These are phyloP conservation scores for Penicillium sp. DNA, from an alignment of 2,329 filamentous ascomycete genomes.

Conservation along the genomic window DNA sequence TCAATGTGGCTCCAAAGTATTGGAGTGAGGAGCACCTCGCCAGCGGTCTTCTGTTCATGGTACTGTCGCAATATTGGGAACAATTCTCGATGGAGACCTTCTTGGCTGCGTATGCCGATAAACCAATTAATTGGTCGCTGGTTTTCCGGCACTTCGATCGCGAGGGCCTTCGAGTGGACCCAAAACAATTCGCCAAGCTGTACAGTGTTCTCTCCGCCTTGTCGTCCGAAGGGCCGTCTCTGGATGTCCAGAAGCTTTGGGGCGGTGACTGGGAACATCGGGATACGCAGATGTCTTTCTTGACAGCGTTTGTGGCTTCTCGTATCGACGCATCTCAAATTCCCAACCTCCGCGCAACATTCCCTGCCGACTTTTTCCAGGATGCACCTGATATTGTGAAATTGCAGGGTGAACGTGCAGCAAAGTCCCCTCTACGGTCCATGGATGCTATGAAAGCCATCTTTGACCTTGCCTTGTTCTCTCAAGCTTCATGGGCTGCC, in stretches of 20 bases:
- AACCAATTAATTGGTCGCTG: slow-evolving; percentile 64
- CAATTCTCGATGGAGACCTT: slow-evolving; percentile 69
- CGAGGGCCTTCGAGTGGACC: slow-evolving; percentile 71
- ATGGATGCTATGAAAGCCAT: slow-evolving; percentile 74
- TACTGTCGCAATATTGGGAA: slow-evolving; percentile 62
- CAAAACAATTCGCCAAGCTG: slow-evolving; percentile 76
- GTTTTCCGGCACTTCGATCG: slow-evolving; percentile 81
- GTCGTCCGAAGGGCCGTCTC: slow-evolving; percentile 60
- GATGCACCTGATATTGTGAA: slow-evolving; percentile 62
- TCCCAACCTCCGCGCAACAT: slow-evolving; percentile 76
- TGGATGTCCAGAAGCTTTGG: slow-evolving; percentile 90
- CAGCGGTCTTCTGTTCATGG: slow-evolving; percentile 72
- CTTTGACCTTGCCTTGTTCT: slow-evolving; percentile 63
- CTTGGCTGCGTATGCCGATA: slow-evolving; percentile 58
- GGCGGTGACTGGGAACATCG: slow-evolving; percentile 83
- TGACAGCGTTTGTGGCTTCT: slow-evolving; percentile 80
- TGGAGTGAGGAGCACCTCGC: slow-evolving; percentile 82
- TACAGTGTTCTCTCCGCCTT: slow-evolving; percentile 77
- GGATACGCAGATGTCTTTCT: slow-evolving; percentile 89
- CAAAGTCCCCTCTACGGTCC: slow-evolving; percentile 85
- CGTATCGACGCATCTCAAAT: slow-evolving; percentile 81
- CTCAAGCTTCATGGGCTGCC: slow-evolving; percentile 57
- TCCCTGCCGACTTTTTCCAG: slow-evolving; percentile 66
- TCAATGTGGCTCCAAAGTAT: slow-evolving; percentile 60
- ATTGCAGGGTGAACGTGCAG: slow-evolving; percentile 64